A percentile compares a stretch with the other conserved stretches of the same genome.
phyloP scores from a whole-genome alignment of 768 basidiomycete species.

The Russula olivacea region DNA sequence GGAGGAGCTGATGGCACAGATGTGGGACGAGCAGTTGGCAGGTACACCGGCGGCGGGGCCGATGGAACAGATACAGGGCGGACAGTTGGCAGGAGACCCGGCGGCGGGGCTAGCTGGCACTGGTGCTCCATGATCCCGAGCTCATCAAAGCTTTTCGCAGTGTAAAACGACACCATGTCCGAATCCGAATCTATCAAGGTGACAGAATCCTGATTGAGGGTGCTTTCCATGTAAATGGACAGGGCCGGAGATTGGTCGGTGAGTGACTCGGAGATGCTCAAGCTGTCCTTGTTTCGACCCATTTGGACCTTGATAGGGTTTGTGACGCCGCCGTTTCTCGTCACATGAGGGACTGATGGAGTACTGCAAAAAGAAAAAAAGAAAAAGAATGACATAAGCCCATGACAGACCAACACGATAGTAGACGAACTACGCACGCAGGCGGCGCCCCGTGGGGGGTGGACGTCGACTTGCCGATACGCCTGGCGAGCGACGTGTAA shows the following conservation, averaged over 20 bases:
- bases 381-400: not conserved
- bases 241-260: no score
- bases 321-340: not conserved
- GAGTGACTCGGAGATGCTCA: not conserved
- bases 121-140: not conserved
- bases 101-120: not conserved
- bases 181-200: not conserved
- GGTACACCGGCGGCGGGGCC: no score
- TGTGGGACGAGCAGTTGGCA: no score
- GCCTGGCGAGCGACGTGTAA: slow-evolving; percentile 26
- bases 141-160: not conserved
- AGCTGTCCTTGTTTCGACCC: no score
- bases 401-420: not conserved
- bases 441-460: slow-evolving; percentile 1
- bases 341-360: slow-evolving; percentile 8
- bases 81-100: not conserved
- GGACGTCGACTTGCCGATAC: slow-evolving; percentile 27
- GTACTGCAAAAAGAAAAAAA: not conserved
- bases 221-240: slow-evolving; percentile 3
- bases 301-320: not conserved
- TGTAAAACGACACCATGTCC: not conserved
- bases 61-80: not conserved
- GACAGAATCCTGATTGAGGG: slow-evolving; percentile 5
- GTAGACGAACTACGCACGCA: slow-evolving; percentile 1
- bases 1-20: not conserved